A percentile compares a stretch with the other conserved stretches of the same genome.
Evolutionary conservation across 768 basidiomycete species (phyloP).

Genomic region (Mycena capillaripes): DNA sequence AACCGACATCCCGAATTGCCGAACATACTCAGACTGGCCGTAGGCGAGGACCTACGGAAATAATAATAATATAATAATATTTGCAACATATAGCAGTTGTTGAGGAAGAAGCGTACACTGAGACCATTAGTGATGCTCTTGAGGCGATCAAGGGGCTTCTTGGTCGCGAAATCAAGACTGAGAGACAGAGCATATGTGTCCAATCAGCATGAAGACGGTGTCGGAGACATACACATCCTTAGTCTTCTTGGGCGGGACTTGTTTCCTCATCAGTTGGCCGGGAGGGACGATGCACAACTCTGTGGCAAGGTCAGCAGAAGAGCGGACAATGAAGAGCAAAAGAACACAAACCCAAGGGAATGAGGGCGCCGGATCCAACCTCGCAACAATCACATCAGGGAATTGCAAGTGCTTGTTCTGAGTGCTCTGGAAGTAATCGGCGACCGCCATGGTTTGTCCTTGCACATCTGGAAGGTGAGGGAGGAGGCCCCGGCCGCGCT

Average conservation of each 20-base stretch:
- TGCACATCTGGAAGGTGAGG: conserved; percentile 60
- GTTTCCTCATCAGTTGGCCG: conserved; percentile 79
- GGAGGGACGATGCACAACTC: conserved; percentile 74
- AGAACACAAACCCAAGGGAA: too few relatives aligned
- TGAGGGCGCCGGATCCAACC: conserved; percentile 71
- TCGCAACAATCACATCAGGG: conserved; percentile 71
- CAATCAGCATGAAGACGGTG: too few relatives aligned
- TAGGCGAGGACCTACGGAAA: conserved; percentile 80
- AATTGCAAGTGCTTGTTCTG: conserved; percentile 67
- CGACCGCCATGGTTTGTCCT: conserved; percentile 63
- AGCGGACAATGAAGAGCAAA: too few relatives aligned
- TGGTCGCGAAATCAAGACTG: conserved; percentile 74
- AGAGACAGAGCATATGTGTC: too few relatives aligned
- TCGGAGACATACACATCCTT: conserved; percentile 57
- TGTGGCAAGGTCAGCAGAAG: too few relatives aligned
- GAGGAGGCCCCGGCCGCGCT: conserved; percentile 54
- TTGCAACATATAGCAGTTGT: not conserved
- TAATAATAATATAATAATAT: not conserved
- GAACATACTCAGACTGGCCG: conserved; percentile 81
- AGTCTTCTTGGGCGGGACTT: conserved; percentile 78
- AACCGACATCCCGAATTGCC: conserved; percentile 82
- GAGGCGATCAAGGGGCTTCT: conserved; percentile 70
- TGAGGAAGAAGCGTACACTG: conserved; percentile 50
- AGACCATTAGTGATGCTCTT: conserved; percentile 68
- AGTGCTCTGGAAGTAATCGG: conserved; percentile 67